A percentile compares a stretch with the other conserved stretches of the same genome.
These are phyloP conservation scores for Erodium chrysanthum DNA, from an alignment of 441 rosid genomes.

Conservation along the genomic window DNA sequence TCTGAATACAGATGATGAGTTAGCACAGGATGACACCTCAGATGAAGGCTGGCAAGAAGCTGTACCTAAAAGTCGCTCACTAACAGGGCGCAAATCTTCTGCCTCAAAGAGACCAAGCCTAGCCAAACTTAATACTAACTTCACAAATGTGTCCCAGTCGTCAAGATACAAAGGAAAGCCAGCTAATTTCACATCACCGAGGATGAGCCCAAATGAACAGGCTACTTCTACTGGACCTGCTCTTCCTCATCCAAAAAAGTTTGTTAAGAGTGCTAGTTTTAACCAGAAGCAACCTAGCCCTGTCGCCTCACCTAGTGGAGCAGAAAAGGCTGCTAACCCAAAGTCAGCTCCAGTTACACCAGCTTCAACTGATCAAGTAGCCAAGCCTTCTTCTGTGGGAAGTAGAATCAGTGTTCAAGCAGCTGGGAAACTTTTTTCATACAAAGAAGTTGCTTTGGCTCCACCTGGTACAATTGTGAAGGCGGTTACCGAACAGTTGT, in stretches of 20 bases:
- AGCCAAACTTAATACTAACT: slow-evolving; percentile 85
- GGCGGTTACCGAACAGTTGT: slow-evolving; percentile 65
- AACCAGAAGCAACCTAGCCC: slow-evolving; percentile 46
- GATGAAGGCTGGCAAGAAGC: slow-evolving; percentile 93
- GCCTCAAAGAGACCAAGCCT: slow-evolving; percentile 72
- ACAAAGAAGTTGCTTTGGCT: slow-evolving; percentile 97
- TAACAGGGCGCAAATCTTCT: slow-evolving; percentile 53
- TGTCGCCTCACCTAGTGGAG: slow-evolving; percentile 28
- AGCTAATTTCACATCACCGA: slow-evolving; percentile 54
- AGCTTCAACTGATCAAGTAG: slow-evolving; percentile 43
- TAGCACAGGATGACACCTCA: slow-evolving; percentile 35
- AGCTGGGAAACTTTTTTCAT: slow-evolving; percentile 86
- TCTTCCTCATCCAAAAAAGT: slow-evolving; percentile 43
- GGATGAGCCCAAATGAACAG: slow-evolving; percentile 41
- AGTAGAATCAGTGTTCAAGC: slow-evolving; percentile 59
- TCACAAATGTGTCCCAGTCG: slow-evolving; percentile 55
- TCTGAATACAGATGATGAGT: slow-evolving; percentile 25
- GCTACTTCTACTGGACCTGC: slow-evolving; percentile 38
- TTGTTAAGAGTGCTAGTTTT: slow-evolving; percentile 64
- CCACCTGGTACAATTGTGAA: slow-evolving; percentile 95
- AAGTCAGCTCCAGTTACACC: slow-evolving; percentile 51
- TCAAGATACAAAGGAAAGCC: slow-evolving; percentile 65
- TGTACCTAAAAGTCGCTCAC: slow-evolving; percentile 65
- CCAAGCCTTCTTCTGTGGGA: slow-evolving; percentile 36
- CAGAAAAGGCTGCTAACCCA: slow-evolving; percentile 37